Conservation (phyloP, 208 protist species). For the Chromosphaera perkinsii region DNA sequence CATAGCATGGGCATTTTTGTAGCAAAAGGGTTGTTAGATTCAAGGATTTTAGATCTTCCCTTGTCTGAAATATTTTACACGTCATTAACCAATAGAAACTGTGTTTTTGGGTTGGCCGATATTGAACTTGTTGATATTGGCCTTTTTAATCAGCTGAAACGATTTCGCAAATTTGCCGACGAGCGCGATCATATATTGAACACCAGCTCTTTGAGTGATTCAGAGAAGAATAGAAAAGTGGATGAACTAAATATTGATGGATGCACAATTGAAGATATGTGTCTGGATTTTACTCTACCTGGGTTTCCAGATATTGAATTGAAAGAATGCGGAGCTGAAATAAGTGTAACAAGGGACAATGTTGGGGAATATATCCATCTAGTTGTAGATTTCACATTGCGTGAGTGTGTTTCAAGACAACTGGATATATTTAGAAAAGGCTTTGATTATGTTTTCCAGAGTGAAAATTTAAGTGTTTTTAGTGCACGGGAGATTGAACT, state of each 20-base stretch:
- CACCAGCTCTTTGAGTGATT: neutral
- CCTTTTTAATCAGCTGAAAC: no score
- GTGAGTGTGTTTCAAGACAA: neutral
- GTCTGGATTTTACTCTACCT: slow-evolving; percentile 33
- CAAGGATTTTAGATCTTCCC: slow-evolving; percentile 56
- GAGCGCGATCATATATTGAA: no score
- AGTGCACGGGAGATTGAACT: neutral
- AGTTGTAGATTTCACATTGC: slow-evolving; percentile 15
- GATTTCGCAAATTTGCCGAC: no score
- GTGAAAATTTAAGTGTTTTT: slow-evolving; percentile 4
- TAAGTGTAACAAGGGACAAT: slow-evolving; percentile 8
- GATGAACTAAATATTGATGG: no score
- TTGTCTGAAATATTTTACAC: slow-evolving; percentile 53
- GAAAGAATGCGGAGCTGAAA: neutral
- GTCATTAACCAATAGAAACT: no score
- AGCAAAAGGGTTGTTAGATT: slow-evolving; percentile 63
- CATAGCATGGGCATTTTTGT: slow-evolving; percentile 56
- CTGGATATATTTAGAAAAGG: neutral
- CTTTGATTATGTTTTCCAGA: slow-evolving; percentile 18
- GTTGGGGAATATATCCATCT: slow-evolving; percentile 26
- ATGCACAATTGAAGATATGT: slow-evolving; percentile 19
- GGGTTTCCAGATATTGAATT: slow-evolving; percentile 29
- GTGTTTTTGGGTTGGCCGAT: no score
- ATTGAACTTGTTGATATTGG: no score
- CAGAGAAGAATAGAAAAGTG: neutral